Evolutionary conservation across 768 basidiomycete genomes (phyloP).

Genomic region (Pleurotus sapidus): DNA sequence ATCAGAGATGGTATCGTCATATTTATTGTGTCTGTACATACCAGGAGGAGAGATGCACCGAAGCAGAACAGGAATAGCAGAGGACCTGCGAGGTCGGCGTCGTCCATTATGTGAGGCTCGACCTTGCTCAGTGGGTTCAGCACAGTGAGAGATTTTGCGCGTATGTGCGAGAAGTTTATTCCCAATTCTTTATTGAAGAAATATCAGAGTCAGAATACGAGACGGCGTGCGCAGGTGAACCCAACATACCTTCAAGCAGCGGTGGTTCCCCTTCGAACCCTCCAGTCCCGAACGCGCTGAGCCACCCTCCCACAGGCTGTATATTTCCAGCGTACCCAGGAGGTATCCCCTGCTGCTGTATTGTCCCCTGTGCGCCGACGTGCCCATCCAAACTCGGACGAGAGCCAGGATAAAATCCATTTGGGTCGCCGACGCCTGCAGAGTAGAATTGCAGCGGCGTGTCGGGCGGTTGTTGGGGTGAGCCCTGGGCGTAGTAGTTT

Average conservation of each 20-base stretch:
- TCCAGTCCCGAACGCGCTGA: conserved; percentile 94
- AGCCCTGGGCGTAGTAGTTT: conserved; percentile 51
- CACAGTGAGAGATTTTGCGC: conserved; percentile 90
- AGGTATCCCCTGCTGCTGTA: conserved; percentile 37
- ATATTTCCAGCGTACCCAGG: conserved; percentile 71
- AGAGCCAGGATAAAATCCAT: conserved; percentile 64
- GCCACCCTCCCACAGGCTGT: conserved; percentile 77
- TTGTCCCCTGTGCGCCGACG: conserved; percentile 50
- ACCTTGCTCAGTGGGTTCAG: conserved; percentile 86
- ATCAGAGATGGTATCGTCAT: conserved; percentile 1
- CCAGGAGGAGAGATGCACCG: conserved; percentile 87
- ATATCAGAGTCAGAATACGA: no score
- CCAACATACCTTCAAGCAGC: conserved; percentile 75
- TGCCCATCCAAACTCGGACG: conserved; percentile 79
- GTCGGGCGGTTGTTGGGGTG: conserved; percentile 38
- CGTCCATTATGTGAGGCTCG: conserved; percentile 96
- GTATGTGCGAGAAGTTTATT: conserved; percentile 96
- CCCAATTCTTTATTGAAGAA: conserved; percentile 70
- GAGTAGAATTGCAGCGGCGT: conserved; percentile 75
- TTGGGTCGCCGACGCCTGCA: conserved; percentile 38
- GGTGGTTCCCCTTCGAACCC: conserved; percentile 96
- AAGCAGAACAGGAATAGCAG: conserved; percentile 95
- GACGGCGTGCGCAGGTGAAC: neutral
- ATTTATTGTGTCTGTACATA: conserved; percentile 37
- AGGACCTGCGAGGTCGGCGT: conserved; percentile 96